Conservation (phyloP, 306 rosid genomes). For the Pyrus betulifolia region DNA sequence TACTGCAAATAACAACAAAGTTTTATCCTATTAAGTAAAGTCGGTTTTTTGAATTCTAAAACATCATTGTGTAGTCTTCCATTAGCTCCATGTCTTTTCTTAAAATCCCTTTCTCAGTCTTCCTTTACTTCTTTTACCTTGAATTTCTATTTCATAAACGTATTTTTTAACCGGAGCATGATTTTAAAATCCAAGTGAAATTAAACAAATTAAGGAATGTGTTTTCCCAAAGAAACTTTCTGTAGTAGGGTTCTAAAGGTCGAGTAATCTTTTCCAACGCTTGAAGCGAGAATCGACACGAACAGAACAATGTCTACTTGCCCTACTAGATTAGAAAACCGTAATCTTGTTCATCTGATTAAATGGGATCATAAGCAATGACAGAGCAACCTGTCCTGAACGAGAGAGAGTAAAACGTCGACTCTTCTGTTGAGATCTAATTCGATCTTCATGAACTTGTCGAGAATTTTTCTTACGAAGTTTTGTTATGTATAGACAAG, state of each 20-base stretch:
- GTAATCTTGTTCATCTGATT: not conserved
- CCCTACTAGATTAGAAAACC: not conserved
- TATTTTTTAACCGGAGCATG: not conserved
- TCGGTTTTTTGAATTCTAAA: too few relatives aligned
- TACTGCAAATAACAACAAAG: too few relatives aligned
- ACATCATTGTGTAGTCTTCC: too few relatives aligned
- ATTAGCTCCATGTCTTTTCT: too few relatives aligned
- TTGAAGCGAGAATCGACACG: not conserved
- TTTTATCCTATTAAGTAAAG: fast-evolving
- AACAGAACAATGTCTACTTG: not conserved
- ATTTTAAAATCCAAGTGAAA: not conserved
- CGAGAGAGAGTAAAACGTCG: too few relatives aligned
- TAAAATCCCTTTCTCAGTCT: too few relatives aligned
- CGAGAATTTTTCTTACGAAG: not conserved
- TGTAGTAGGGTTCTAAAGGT: not conserved
- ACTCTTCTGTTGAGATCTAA: not conserved
- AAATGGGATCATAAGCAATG: not conserved
- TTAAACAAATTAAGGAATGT: not conserved
- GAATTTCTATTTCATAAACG: too few relatives aligned
- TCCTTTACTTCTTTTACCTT: too few relatives aligned
- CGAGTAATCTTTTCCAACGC: not conserved
- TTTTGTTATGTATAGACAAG: slow-evolving; percentile 5
- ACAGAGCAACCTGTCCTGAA: too few relatives aligned
- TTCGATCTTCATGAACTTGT: not conserved
- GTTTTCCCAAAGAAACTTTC: not conserved